These are phyloP conservation scores for Curvularia sp. DNA, from an alignment of 2,329 filamentous ascomycete genomes.

Conservation along the genomic window DNA sequence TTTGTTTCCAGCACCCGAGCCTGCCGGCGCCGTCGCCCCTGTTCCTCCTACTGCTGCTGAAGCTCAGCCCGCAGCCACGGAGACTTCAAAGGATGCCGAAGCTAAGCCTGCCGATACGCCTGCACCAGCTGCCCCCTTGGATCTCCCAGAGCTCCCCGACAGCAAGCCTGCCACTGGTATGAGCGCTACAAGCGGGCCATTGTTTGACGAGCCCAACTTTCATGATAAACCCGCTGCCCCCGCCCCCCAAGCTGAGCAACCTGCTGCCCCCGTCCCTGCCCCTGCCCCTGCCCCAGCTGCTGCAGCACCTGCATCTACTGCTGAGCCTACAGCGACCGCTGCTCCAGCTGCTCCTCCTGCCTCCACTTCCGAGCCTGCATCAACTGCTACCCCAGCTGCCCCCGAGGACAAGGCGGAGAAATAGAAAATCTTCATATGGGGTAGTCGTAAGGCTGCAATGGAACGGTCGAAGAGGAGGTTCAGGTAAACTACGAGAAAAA, in stretches of 20 bases:
- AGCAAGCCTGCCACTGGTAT: constrained; percentile 45
- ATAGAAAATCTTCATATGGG: constrained; percentile 1
- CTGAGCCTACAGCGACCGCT: background rate
- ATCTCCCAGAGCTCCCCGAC: constrained; percentile 34
- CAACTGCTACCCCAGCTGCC: constrained; percentile 1
- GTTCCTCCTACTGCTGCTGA: constrained; percentile 38
- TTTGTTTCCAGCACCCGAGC: constrained; percentile 40
- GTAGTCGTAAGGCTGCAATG: background rate
- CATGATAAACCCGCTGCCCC: constrained; percentile 21
- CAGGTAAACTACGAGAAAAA: background rate
- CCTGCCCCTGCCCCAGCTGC: constrained; percentile 2
- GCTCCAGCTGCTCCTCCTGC: background rate
- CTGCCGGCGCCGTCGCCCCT: constrained; percentile 41
- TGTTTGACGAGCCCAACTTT: constrained; percentile 45
- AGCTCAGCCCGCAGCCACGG: constrained; percentile 31
- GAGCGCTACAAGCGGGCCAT: constrained; percentile 50
- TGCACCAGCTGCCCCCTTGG: constrained; percentile 26
- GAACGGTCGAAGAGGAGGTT: background rate
- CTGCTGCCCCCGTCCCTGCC: constrained; percentile 15
- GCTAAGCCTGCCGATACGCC: constrained; percentile 23
- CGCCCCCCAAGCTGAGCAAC: constrained; percentile 8
- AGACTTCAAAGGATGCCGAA: constrained; percentile 27
- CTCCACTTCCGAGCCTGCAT: background rate
- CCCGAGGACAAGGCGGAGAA: constrained; percentile 12
- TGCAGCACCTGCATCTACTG: background rate